phyloP scores from a whole-genome alignment of 2,329 filamentous ascomycete genomes.

The Fusarium papillatum region DNA sequence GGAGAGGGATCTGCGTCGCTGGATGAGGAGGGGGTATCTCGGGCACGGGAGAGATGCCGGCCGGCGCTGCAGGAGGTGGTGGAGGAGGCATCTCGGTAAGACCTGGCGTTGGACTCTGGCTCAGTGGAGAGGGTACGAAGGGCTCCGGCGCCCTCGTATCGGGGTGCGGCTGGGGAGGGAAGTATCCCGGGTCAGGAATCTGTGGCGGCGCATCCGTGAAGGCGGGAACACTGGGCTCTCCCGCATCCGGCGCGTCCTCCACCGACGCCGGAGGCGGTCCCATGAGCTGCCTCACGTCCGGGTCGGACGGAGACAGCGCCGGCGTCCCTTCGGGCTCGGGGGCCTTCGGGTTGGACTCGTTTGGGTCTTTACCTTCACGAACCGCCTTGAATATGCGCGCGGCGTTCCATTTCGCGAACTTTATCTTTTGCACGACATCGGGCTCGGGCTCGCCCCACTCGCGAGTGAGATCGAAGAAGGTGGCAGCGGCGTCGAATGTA shows the following conservation, averaged over 20 bases:
- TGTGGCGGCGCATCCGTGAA: slow-evolving; percentile 43
- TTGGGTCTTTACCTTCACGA: slow-evolving; percentile 92
- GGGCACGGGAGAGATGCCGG: slow-evolving; percentile 24
- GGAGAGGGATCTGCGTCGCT: slow-evolving; percentile 42
- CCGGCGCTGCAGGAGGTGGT: slow-evolving; percentile 27
- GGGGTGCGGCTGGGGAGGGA: slow-evolving; percentile 43
- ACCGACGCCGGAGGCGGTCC: slow-evolving; percentile 58
- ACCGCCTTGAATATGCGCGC: slow-evolving; percentile 91
- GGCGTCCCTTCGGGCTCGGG: slow-evolving; percentile 62
- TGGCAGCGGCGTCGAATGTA: slow-evolving; percentile 92
- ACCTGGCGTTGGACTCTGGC: slow-evolving; percentile 43
- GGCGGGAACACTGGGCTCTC: slow-evolving; percentile 47
- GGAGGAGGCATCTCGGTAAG: slow-evolving; percentile 37
- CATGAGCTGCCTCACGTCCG: slow-evolving; percentile 64
- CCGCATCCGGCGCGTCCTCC: slow-evolving; percentile 67
- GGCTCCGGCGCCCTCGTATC: slow-evolving; percentile 35
- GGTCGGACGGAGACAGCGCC: slow-evolving; percentile 72
- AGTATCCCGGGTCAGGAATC: slow-evolving; percentile 48
- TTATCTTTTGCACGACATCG: slow-evolving; percentile 88
- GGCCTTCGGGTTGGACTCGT: slow-evolving; percentile 85
- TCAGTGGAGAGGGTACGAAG: slow-evolving; percentile 52
- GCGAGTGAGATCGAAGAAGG: slow-evolving; percentile 89
- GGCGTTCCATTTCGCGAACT: slow-evolving; percentile 97
- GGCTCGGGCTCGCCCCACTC: slow-evolving; percentile 85
- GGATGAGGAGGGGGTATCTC: slow-evolving; percentile 22